phyloP scores from a whole-genome alignment of 1,284 basidiomycete species.

The Erythrobasidium hasegawianum region DNA sequence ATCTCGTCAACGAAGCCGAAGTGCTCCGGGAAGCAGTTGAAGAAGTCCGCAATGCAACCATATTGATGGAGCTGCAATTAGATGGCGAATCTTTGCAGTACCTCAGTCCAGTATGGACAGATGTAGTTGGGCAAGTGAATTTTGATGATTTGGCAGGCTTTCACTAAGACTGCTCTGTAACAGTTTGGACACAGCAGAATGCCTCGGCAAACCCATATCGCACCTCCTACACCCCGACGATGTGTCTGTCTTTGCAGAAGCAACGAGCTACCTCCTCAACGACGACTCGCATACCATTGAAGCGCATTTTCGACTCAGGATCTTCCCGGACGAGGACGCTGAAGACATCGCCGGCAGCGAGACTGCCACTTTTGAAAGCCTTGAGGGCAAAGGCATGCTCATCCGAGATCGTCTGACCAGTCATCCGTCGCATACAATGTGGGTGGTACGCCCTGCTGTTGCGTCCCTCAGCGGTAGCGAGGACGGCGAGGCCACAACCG shows the following conservation, averaged over 20 bases:
- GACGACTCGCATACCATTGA: conserved; percentile 95
- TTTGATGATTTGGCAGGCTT: conserved; percentile 16
- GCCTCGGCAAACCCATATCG: conserved; percentile 76
- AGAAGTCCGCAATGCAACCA: conserved; percentile 87
- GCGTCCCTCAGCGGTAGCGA: conserved; percentile 38
- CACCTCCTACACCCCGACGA: conserved; percentile 78
- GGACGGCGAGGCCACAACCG: conserved; percentile 46
- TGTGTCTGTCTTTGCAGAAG: conserved; percentile 78
- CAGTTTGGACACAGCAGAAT: conserved; percentile 77
- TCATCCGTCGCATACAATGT: conserved; percentile 93
- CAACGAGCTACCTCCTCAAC: conserved; percentile 75
- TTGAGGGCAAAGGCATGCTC: conserved; percentile 98
- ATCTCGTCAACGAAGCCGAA: conserved; percentile 60
- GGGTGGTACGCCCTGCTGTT: conserved; percentile 79
- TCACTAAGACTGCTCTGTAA: conserved; percentile 31
- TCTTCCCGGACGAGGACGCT: conserved; percentile 54
- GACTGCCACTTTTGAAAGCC: conserved; percentile 51
- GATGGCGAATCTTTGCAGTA: conserved; percentile 83
- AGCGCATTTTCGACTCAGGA: conserved; percentile 77
- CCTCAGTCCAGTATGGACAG: conserved; percentile 90
- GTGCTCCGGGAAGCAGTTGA: conserved; percentile 80
- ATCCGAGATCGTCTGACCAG: conserved; percentile 78
- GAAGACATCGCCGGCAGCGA: conserved; percentile 56
- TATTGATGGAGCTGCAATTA: conserved; percentile 89
- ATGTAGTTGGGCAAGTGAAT: conserved; percentile 78